A percentile compares a stretch with the other conserved stretches of the same genome.
Conservation (phyloP, 352 stramenopile genomes). For the Pythium insidiosum region DNA sequence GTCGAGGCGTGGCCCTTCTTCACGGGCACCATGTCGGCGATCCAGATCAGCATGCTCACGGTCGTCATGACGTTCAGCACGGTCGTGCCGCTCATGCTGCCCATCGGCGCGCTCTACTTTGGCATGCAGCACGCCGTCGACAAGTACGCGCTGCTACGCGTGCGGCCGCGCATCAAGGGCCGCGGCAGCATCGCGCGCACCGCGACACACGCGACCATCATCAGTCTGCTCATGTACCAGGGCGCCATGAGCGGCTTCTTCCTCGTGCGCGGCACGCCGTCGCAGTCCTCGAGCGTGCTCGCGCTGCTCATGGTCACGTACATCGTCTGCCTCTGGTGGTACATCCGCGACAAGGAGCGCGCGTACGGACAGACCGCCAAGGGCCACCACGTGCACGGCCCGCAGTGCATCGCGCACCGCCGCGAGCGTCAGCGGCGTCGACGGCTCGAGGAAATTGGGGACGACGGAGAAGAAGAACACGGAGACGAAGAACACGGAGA, state of each 20-base stretch:
- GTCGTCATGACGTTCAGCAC: slow-evolving; percentile 82
- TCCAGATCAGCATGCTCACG: slow-evolving; percentile 81
- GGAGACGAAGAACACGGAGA: too few relatives aligned
- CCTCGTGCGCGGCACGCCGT: too few relatives aligned
- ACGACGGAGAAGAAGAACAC: not conserved
- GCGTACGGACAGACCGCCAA: too few relatives aligned
- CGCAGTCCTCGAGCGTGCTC: slow-evolving; percentile 26
- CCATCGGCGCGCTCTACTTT: slow-evolving; percentile 77
- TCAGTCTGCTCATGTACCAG: slow-evolving; percentile 77
- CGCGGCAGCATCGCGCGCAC: slow-evolving; percentile 76
- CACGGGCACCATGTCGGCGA: slow-evolving; percentile 72
- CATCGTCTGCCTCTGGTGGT: slow-evolving; percentile 71
- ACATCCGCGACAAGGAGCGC: not conserved
- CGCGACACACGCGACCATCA: slow-evolving; percentile 68
- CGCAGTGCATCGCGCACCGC: too few relatives aligned
- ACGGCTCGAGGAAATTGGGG: slow-evolving; percentile 50
- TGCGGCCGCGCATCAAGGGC: slow-evolving; percentile 78
- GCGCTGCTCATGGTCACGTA: slow-evolving; percentile 80
- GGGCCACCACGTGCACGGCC: not conserved
- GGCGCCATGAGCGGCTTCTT: slow-evolving; percentile 66
- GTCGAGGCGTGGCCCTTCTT: slow-evolving; percentile 78
- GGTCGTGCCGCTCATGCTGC: slow-evolving; percentile 77
- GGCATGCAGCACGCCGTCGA: slow-evolving; percentile 78
- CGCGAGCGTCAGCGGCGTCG: not conserved
- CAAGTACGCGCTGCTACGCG: slow-evolving; percentile 78